Base-by-base conservation (phyloP, 768 basidiomycete species). In the Chalciporus sphaerocephalus region DNA sequence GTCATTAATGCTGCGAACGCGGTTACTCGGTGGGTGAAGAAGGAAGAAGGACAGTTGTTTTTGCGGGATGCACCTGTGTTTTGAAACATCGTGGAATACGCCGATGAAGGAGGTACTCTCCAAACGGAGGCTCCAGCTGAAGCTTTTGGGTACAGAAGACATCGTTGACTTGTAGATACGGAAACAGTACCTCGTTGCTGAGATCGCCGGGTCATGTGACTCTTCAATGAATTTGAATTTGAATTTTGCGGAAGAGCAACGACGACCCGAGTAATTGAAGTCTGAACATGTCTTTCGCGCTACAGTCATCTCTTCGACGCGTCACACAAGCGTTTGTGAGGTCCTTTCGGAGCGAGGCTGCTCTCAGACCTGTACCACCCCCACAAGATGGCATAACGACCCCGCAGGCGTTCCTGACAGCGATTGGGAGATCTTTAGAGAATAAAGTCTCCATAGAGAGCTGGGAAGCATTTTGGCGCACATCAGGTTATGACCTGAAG, bases 41-140 rank as follows among this genome's bases (percentile, higher is more conserved):
- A 82, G 54, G 90, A 96, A 58, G 95, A 96, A 64, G 69, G 68
- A 5, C 74, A 71, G 55, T 58, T 99, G 48, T 97, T 97, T 62
- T 67, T 99, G 52, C 75, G 78, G 45, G 87, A 94, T 64, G 92
- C 94, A 20, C 93, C 94, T 3, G 87, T 92, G 25, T 95, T 97
- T 62, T 92, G 51, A 60, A 23, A 17, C 13, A 23, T 17, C 12
- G 6, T 6, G 13, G 1, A 38, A 24, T 34, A 33, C 7, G 3
- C 1, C 3, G 13, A 7, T 47, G 13, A 16, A 48, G n/a, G n/a
- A n/a, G n/a, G 27, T 27, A 12, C 9, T 27, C 11, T 27, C 27
- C 11, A 27, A 27, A 25, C 6, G 24, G 10, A 25, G 24, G 24
- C 5, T 5, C 6, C 6, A 25, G 10, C 5, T 5, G 24, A 25